Percentiles rank a stretch among this genome's conserved stretches.
Evolutionary conservation across 495 filamentous ascomycete species (phyloP).

Genomic region (Tuber indicum): DNA sequence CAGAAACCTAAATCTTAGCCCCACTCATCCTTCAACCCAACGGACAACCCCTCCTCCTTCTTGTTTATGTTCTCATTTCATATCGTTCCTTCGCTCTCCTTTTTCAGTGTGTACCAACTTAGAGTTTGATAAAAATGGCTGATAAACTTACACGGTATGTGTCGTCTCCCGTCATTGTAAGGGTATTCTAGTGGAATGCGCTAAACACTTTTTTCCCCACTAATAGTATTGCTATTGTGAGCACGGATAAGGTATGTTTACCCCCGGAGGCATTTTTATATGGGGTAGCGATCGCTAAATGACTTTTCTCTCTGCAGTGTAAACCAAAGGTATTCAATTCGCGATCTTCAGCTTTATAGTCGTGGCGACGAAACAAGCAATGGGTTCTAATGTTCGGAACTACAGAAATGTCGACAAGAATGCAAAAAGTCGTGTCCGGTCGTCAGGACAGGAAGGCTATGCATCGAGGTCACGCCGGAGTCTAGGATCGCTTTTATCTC

Average conservation of each 20-base stretch:
- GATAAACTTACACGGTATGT: conserved; percentile 79
- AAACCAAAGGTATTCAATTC: conserved; percentile 75
- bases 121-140: conserved; percentile 54
- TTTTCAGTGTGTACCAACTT: background rate
- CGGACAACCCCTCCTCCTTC: conserved; percentile 24
- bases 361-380: background rate
- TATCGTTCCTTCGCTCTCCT: background rate
- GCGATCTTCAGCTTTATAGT: conserved; percentile 3
- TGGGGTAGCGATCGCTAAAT: conserved; percentile 41
- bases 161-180: conserved; percentile 42
- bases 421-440: conserved; percentile 99
- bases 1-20: background rate
- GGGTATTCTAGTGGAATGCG: background rate
- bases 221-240: conserved; percentile 94
- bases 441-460: conserved; percentile 93
- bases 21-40: background rate
- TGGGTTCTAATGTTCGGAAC: conserved; percentile 8
- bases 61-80: background rate
- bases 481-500: conserved; percentile 98
- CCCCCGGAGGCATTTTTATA: conserved; percentile 5
- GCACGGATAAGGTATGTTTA: conserved; percentile 78
- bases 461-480: conserved; percentile 82
- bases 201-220: background rate
- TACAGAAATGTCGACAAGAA: conserved; percentile 89
- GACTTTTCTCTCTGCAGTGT: conserved; percentile 56